Evolutionary conservation across 768 basidiomycete genomes (phyloP), one percentile per base, ranked within the genome.

Genomic region (Mycena filopes): DNA sequence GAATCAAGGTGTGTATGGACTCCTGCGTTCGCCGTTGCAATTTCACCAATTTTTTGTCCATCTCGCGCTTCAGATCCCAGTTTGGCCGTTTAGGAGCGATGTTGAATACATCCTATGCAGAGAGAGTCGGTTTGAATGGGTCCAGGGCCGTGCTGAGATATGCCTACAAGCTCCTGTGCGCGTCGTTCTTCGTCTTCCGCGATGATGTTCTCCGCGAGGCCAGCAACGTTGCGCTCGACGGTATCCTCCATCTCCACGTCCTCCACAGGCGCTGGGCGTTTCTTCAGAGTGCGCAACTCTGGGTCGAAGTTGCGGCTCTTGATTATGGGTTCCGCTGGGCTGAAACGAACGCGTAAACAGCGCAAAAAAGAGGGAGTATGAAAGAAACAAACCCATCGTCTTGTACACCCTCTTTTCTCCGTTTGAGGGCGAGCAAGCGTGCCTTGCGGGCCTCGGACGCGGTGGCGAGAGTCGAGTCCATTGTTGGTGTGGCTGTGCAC

Each of bases 31-130:
- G 91, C 70, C 94, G 81, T 72, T 98, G 96, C n/a, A 99, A 82
- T 74, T 89, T 96, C 10, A 90, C 86, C 49, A 95, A 77, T 75
- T 94, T 95, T 81, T 92, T 94, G 61, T 96, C 94, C 80, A 96
- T 89, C 72, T 98, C 95, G 61, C 95, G 88, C 77, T 96, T 96
- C 72, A 98, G 82, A 76, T 97, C 95, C 96, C 95, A 97, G 78
- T 97, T 99, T 12, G 94, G 90, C 49, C 96, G 87, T 84, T 96
- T 98, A 4, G 98, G 98, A 25, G 96, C 96, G 70, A 99, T 99
- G 74, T 98, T 99, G 76, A 98, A 94, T 47, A 98, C 83, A 75
- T 97, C 94, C 96, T 97, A 73, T 33, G 76, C 51, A 36, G 49
- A 38, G 49, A 38, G 25, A 67, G 55, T 51, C 38, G 45, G 54